Percentiles rank a stretch among this genome's conserved stretches.
Conservation (phyloP, 1,284 basidiomycete genomes). For the Rugosomyces carneus region DNA sequence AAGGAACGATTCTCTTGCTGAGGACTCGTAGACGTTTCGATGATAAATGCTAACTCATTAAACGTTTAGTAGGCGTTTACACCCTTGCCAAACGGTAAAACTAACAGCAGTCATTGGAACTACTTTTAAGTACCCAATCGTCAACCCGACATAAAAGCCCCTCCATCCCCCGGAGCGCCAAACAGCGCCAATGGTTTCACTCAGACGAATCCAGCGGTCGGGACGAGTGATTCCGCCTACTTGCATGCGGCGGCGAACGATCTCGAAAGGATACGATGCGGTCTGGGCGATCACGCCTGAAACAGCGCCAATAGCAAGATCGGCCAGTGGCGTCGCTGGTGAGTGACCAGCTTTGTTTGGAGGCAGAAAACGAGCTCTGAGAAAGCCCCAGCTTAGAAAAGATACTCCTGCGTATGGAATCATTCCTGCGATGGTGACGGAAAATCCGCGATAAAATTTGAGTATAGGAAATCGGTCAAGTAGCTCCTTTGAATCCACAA, state of each 20-base stretch:
- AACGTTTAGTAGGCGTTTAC: conserved; percentile 56
- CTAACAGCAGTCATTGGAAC: conserved; percentile 92
- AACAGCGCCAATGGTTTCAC: conserved; percentile 69
- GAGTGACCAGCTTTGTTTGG: conserved; percentile 31
- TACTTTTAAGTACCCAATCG: conserved; percentile 95
- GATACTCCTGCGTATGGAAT: conserved; percentile 96
- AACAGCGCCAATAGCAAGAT: conserved; percentile 83
- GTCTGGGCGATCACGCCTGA: conserved; percentile 90
- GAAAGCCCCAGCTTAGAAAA: conserved; percentile 88
- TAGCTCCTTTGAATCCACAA: conserved; percentile 22
- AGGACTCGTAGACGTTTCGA: background rate
- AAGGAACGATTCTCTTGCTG: too few species aligned
- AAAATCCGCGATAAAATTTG: conserved; percentile 96
- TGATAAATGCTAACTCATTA: conserved; percentile 21
- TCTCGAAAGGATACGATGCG: conserved; percentile 93
- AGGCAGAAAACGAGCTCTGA: conserved; percentile 64
- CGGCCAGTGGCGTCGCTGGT: conserved; percentile 41
- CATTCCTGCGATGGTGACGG: conserved; percentile 88
- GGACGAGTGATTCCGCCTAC: conserved; percentile 83
- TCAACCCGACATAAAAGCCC: conserved; percentile 92
- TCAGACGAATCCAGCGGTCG: conserved; percentile 74
- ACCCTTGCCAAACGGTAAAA: conserved; percentile 72
- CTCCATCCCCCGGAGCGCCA: conserved; percentile 71
- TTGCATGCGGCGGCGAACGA: conserved; percentile 92
- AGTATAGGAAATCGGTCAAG: conserved; percentile 63